These are phyloP conservation scores for Candida sojae DNA, from an alignment of 1,139 yeast genomes.

Conservation along the genomic window DNA sequence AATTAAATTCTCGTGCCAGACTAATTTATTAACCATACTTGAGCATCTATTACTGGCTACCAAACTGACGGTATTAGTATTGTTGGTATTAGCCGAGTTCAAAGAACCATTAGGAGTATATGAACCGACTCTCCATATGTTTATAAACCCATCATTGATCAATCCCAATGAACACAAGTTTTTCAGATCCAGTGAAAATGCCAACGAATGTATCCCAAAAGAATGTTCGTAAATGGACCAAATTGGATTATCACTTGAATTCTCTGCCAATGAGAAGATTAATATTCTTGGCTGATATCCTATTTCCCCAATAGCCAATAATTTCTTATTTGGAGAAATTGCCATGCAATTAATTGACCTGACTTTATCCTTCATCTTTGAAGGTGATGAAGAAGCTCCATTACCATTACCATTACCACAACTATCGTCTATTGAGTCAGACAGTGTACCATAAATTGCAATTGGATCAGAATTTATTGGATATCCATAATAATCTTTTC, in stretches of 20 bases:
- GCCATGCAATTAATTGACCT: conserved; percentile 58
- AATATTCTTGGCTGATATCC: conserved; percentile 68
- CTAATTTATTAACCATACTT: conserved; percentile 51
- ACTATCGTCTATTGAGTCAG: conserved; percentile 10
- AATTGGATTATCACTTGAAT: conserved; percentile 48
- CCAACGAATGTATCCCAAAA: conserved; percentile 57
- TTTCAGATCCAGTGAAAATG: conserved; percentile 61
- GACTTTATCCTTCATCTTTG: conserved; percentile 45
- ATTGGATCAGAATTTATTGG: conserved; percentile 29
- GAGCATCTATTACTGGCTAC: conserved; percentile 62
- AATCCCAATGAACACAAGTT: conserved; percentile 61
- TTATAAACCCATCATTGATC: conserved; percentile 64
- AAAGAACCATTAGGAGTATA: not conserved
- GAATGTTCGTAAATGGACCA: conserved; percentile 59
- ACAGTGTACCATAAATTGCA: conserved; percentile 18
- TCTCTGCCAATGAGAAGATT: conserved; percentile 57
- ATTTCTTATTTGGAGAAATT: conserved; percentile 50
- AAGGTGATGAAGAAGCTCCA: conserved; percentile 21
- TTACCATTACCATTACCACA: conserved; percentile 6
- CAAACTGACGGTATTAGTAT: conserved; percentile 16
- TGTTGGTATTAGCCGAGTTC: not conserved
- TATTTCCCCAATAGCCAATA: conserved; percentile 66
- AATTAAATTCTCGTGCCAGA: conserved; percentile 56
- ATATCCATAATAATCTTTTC: conserved; percentile 37
- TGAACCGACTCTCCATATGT: conserved; percentile 51